phyloP scores from a whole-genome alignment of 129 eudicot genomes.

The Dittrichia graveolens region DNA sequence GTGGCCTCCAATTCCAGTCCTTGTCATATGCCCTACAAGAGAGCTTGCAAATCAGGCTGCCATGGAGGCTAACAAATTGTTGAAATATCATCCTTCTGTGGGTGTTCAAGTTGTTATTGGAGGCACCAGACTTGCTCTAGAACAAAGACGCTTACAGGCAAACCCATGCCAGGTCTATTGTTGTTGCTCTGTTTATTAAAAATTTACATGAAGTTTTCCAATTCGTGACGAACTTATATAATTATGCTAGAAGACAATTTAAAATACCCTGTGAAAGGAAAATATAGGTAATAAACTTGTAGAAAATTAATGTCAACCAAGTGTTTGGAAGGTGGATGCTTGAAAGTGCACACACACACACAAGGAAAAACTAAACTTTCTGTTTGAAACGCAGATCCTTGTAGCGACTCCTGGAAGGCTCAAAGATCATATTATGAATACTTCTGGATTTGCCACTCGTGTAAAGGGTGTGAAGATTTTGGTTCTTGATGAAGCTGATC shows the following conservation, averaged over 20 bases:
- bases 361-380: neutral
- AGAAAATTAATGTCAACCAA: too few species aligned
- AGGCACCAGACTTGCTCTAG: conserved; percentile 86
- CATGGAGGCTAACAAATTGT: conserved; percentile 76
- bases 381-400: conserved; percentile 57
- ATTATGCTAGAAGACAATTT: too few species aligned
- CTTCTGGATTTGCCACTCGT: conserved; percentile 90
- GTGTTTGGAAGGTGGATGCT: too few species aligned
- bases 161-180: conserved; percentile 91
- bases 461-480: conserved; percentile 86
- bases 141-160: conserved; percentile 88
- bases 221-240: too few species aligned
- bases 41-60: conserved; percentile 99
- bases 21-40: conserved; percentile 95
- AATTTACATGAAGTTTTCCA: too few species aligned
- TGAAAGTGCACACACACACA: too few species aligned
- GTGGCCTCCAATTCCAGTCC: conserved; percentile 83
- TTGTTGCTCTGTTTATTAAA: neutral
- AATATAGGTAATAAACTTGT: too few species aligned
- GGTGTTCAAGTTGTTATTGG: conserved; percentile 99
- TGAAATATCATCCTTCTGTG: conserved; percentile 86
- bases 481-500: conserved; percentile 99
- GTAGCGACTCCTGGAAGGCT: conserved; percentile 99
- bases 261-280: too few species aligned
- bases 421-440: conserved; percentile 91